Base-by-base conservation (phyloP, 805 yeast species). In the Metschnikowia cerradonensis region DNA sequence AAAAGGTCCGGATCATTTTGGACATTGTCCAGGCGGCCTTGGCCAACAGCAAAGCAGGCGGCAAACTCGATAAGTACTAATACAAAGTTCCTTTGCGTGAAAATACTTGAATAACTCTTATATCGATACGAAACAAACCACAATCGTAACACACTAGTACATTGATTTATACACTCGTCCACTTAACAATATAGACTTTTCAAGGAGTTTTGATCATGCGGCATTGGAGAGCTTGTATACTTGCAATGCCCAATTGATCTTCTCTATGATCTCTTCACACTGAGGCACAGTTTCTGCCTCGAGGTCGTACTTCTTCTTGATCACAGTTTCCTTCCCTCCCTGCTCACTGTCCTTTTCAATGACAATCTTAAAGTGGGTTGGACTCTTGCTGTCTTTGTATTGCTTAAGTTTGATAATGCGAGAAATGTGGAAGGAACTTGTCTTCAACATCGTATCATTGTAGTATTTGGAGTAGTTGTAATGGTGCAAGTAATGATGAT, bases 391-490 rank as follows among this genome's bases (percentile, higher is more conserved):
- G 42, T 63, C 62, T 36, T 79, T 75, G 46, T 90, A 86, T 63
- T 85, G 94, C 61, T 90, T 90, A 54, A 88, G 78, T 51, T 83
- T 81, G 15, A 81, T 66, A 22, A 92, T 82, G 61, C 88, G 96
- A 17, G 87, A 80, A 8, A 90, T 81, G 61, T 90, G 96, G 65
- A 92, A 89, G 0, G 95, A 86, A 14, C 90, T 82, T 0, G 96
- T 91, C 63, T 91, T 91, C 58, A 86, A 80, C 66, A 77, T 72
- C 63, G 86, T 94, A 60, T 86, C 81, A 79, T 89, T 71, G 52
- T 73, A 69, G 51, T 67, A 68, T 52, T 68, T 71, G 45, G 69
- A 62, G 53, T 73, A 72, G 54, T 71, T 70, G 53, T 70, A 70
- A 46, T 71, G 71, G 45, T 70, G 70, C 37, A 71, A 61, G 51